Evolutionary conservation across 1,284 basidiomycete species (phyloP), one percentile per base, ranked within the genome.

Genomic region (Veloporphyrellus conicus): DNA sequence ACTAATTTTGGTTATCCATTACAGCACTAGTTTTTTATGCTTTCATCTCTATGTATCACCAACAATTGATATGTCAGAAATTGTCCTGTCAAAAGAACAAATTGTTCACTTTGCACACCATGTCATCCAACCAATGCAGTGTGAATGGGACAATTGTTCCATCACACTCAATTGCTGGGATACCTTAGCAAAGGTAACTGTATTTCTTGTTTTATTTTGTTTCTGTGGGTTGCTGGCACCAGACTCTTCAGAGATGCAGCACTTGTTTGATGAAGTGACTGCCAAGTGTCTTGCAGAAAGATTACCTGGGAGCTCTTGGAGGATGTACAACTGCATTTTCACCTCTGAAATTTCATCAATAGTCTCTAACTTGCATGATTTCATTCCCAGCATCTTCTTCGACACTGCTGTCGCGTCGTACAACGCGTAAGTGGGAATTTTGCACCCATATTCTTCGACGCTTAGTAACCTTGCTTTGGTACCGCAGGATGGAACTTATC

Each of bases 141-240:
- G 61, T 52, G 61, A 63, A 8, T 63, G 61, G 61, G 60, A 57
- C 10, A 51, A 39, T 22, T 63, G 61, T 35, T 27, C 45, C 27
- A 36, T 55, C 16, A 45, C 39, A 43, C 55, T 63, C 19, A 63
- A 63, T 35, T 58, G 64, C 38, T 63, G 65, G 57, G n/a, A 60
- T 25, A 55, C 50, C 43, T 43, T 63, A 41, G 41, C 52, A 47
- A 66, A 66, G 61, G 61, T 62, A 23, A 64, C 43, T 60, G 35
- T 45, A 25, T 5, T 25, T 25, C 23, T 25, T 25, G 23, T 48
- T 45, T 48, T 43, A 19, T 27, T 22, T 25, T 42, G 25, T 29
- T 41, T 45, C 12, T 39, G 35, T 46, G 46, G 16, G 18, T 35
- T 45, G 34, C 23, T 54, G 41, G 25, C 23, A 42, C 4, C 47